Evolutionary conservation across 305 asterid species (phyloP), one percentile per base, ranked within the genome.

Genomic region (Fraxinus dipetala): DNA sequence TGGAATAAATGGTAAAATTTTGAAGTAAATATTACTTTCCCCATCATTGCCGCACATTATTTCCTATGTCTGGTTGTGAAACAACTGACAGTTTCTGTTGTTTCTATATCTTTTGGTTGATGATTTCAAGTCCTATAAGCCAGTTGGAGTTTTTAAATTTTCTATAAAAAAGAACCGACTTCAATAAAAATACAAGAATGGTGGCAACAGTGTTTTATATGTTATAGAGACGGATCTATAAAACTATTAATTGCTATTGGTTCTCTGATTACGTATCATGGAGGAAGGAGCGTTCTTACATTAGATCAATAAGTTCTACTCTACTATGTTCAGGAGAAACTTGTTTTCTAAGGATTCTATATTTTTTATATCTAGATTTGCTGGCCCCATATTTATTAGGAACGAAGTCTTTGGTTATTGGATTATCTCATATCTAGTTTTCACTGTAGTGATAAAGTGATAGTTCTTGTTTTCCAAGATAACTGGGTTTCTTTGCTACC

Each of bases 251-350:
- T 59, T 59, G 69, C 69, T 18, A 20, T 59, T 59, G 69, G 30
- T 59, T 59, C 69, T 59, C 14, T 59, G 69, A 59, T 9, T 59
- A 59, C 69, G 13, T 59, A 59, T 59, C 69, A 20, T 59, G 69
- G 69, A 20, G 69, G 69, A 59, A 20, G 69, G 30, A 59, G 69
- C 7, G 69, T 59, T 59, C 69, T 59, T 20, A 59, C 28, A 59
- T 59, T 20, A 59, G 69, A 20, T 59, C 30, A 20, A 14, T 65
- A 48, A 34, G 79, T 31, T 51, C 63, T 73, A 43, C 59, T 79
- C 38, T 79, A 72, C 78, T 65, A n/a, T 40, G 26, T 73, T 11
- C 38, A 38, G 67, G 79, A 48, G 79, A 83, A 56, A 84, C 11
- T 18, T 28, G 7, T 56, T 14, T 26, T 28, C 79, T 43, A 8